These are phyloP conservation scores for Podila verticillata DNA, from an alignment of 192 early-diverging fungal species.

Conservation along the genomic window DNA sequence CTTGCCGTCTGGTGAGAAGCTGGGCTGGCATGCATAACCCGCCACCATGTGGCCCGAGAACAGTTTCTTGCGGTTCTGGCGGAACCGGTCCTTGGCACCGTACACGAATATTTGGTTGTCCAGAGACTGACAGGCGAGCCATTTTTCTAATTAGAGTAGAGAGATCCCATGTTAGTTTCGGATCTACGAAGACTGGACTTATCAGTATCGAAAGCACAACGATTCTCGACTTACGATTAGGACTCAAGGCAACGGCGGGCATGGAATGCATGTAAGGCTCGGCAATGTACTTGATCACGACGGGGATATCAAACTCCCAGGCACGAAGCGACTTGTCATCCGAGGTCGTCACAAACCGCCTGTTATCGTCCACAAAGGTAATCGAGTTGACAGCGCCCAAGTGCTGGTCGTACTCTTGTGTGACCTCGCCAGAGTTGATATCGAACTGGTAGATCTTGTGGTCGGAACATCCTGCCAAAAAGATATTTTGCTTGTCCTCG, in stretches of 20 bases:
- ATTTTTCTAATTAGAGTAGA: conserved; percentile 73
- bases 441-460: conserved; percentile 95
- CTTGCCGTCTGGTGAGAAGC: conserved; percentile 91
- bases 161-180: neutral
- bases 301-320: conserved; percentile 99
- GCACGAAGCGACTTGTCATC: conserved; percentile 97
- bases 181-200: no score
- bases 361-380: conserved; percentile 95
- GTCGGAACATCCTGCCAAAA: conserved; percentile 93
- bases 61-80: conserved; percentile 88
- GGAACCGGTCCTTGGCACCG: conserved; percentile 86
- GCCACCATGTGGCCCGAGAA: conserved; percentile 95
- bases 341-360: conserved; percentile 93
- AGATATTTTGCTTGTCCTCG: conserved; percentile 83
- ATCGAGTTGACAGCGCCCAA: conserved; percentile 96
- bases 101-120: conserved; percentile 97
- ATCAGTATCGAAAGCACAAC: conserved; percentile 7
- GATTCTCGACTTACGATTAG: conserved; percentile 72
- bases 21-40: conserved; percentile 96
- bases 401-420: conserved; percentile 98
- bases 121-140: conserved; percentile 92
- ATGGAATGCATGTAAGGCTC: conserved; percentile 97
- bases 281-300: conserved; percentile 97
- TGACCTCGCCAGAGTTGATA: conserved; percentile 79
- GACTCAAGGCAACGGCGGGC: conserved; percentile 90